Conservation (phyloP, 768 basidiomycete genomes). For the Tricholomella constricta region DNA sequence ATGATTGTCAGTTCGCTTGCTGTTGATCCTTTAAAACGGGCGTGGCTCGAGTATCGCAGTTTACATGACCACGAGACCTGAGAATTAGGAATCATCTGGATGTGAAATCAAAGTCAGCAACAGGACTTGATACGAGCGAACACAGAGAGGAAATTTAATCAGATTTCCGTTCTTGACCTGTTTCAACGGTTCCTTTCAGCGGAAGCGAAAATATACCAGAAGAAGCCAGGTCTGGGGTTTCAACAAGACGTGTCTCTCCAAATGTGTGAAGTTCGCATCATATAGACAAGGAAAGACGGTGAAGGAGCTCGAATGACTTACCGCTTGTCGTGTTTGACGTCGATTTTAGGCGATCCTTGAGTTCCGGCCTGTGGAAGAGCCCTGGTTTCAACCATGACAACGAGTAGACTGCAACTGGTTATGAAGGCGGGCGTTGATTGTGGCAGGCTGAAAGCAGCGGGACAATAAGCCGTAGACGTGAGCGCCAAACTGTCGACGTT, state of each 20-base stretch:
- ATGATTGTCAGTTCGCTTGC: too few relatives aligned
- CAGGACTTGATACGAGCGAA: neutral
- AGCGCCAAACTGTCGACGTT: too few relatives aligned
- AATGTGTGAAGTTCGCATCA: conserved; percentile 41
- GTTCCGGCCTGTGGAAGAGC: too few relatives aligned
- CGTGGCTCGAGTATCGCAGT: too few relatives aligned
- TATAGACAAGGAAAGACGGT: conserved; percentile 21
- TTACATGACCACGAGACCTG: neutral
- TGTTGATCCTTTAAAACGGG: too few relatives aligned
- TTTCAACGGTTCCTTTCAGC: conserved; percentile 44
- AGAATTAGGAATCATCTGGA: neutral
- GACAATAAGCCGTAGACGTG: too few relatives aligned
- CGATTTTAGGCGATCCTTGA: too few relatives aligned
- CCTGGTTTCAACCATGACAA: too few relatives aligned
- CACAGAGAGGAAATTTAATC: conserved; percentile 37
- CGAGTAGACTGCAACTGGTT: too few relatives aligned
- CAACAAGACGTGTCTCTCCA: conserved; percentile 42
- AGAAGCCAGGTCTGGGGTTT: conserved; percentile 35
- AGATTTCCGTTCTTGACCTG: conserved; percentile 65
- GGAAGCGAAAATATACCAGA: conserved; percentile 43
- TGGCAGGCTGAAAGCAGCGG: too few relatives aligned
- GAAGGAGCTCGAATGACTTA: neutral
- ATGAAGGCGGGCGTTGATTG: too few relatives aligned
- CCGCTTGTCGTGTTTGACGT: too few relatives aligned
- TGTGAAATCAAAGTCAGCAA: neutral